Evolutionary conservation across 2,329 filamentous ascomycete species (phyloP), one percentile per base, ranked within the genome.

Genomic region (Hymenotorrendiella dingleyae): DNA sequence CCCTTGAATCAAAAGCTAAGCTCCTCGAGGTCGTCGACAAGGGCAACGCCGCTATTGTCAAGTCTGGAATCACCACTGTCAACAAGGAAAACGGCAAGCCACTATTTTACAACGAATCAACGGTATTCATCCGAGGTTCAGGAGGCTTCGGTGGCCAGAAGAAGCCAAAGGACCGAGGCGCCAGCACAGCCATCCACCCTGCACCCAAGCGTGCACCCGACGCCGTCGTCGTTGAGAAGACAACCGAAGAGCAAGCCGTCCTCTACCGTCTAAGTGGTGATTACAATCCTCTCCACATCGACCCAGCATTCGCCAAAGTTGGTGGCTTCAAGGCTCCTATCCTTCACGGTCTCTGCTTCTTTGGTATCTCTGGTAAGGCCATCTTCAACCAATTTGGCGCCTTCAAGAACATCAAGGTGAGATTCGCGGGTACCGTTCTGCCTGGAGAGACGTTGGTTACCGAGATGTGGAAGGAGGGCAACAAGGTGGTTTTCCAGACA

Each of bases 21-120:
- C 82, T 98, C 45, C 78, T 98, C 49, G 93, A 98, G 65, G 91
- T 97, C 8, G 78, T 96, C 36, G 93, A 98, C 73, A 98, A 97
- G 77, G 91, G 91, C 58, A 84, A 79, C 54, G 89, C 90, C 14
- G 90, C 88, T 48, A 74, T 97, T 43, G 78, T 94, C 43, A 84
- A 90, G 59, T 80, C 76, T 16, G 87, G 85, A 51, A 82, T 83
- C 54, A 86, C 82, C 24, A 97, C 93, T 34, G 81, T 88, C 63
- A 81, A 95, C 62, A 87, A 86, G 46, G 82, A 79, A 54, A 93
- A 82, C 0, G 87, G 88, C 55, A 86, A 94, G 63, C 85, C 94
- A 46, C 70, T 98, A 52, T 97, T 97, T 71, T 97, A 97, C 74
- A 97, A 96, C 68, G 93, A 98, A 67, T 80, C 78, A 51, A 91